phyloP scores from a whole-genome alignment of 106 monocot species.

The Alisma plantagoaquatica region DNA sequence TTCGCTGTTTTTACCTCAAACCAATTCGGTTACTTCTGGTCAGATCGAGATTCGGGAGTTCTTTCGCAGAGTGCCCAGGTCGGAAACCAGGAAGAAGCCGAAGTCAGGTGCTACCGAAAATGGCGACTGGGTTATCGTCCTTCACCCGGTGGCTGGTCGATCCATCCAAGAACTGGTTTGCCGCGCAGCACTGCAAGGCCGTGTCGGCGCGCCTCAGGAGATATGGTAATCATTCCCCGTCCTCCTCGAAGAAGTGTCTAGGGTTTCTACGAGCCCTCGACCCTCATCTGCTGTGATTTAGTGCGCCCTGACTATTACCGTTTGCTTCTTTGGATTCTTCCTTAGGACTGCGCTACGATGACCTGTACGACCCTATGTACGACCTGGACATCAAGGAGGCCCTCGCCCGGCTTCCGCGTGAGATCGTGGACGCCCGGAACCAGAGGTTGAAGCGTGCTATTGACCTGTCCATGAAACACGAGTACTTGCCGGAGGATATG shows the following conservation, averaged over 20 bases:
- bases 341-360: slow-evolving; percentile 77
- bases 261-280: background rate
- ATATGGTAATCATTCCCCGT: slow-evolving; percentile 36
- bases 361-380: slow-evolving; percentile 70
- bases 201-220: slow-evolving; percentile 61
- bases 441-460: slow-evolving; percentile 97
- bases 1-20: no score
- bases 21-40: no score
- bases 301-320: background rate
- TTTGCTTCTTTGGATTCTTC: background rate
- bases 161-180: slow-evolving; percentile 71
- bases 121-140: slow-evolving; percentile 14
- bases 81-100: background rate
- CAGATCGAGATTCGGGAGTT: no score
- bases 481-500: slow-evolving; percentile 67
- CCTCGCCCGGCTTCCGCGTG: slow-evolving; percentile 67
- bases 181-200: slow-evolving; percentile 58
- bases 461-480: slow-evolving; percentile 97
- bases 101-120: background rate
- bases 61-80: no score
- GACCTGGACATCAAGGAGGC: slow-evolving; percentile 99
- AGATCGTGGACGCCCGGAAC: slow-evolving; percentile 86
- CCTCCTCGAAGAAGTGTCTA: background rate
- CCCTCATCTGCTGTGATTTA: background rate
- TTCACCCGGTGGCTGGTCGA: slow-evolving; percentile 45